Base-by-base conservation (phyloP, 371 early-diverging fungal genomes). In the Mucor racemosus region DNA sequence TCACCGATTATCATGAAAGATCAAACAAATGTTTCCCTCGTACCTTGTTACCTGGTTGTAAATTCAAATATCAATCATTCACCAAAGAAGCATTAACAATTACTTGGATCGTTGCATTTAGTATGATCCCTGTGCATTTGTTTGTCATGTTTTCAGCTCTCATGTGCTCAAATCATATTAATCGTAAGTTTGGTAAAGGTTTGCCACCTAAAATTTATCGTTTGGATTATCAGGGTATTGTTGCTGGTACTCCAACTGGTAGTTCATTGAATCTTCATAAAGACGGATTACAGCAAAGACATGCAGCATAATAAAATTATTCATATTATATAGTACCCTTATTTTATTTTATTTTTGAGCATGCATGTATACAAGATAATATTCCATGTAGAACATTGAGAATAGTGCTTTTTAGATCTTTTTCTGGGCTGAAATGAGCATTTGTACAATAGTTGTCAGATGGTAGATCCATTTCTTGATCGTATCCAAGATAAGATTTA, bases 21-120 rank as follows among this genome's bases (percentile, higher is more conserved):
- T 86, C 86, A 42, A 76, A 84, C 63, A 77, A 82, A 39, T 88
- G 88, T 40, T 88, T 83, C 66, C 88, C 88, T 13, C 78, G 88
- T 6, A 85, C 86, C 1, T 67, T 85, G 0, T 64, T 84, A 5
- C 86, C 86, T 3, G 75, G 84, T 1, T 88, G 88, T 60, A 79
- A 81, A 60, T 71, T 68, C 66, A 78, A 78, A 39, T 84, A 85
- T 46, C 79, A 83, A 33, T 66, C 74, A 15, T 83, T 84, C 55
- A 85, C 80, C 7, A 76, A 77, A 7, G 68, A 79, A 9, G 69
- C 77, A 1, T 62, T 88, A 26, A 73, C 69, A 5, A 72, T 70
- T 3, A 76, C 80, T 7, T 86, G 76, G 39, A 81, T 78, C 10
- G 79, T 74, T 0, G 88, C 88, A 0, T 88, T 88, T 54, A 71